These are phyloP conservation scores for Diaporthe sp. DNA, from an alignment of 2,329 filamentous ascomycete genomes.

Conservation along the genomic window DNA sequence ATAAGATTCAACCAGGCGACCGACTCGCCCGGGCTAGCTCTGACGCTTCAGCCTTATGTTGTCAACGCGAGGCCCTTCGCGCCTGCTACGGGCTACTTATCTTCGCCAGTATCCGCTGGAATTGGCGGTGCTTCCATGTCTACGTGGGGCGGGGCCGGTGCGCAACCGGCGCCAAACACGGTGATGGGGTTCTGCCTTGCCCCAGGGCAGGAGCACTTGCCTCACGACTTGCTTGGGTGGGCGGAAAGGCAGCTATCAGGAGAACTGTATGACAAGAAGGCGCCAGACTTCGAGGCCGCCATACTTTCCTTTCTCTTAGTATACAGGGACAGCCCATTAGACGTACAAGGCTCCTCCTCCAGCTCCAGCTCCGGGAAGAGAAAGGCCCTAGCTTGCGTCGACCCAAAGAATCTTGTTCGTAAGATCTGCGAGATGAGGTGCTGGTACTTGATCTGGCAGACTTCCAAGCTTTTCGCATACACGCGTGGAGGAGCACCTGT, in stretches of 20 bases:
- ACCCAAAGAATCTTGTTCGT: background rate
- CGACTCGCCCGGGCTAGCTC: background rate
- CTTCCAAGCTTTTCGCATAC: background rate
- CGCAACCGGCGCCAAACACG: background rate
- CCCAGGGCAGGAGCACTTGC: background rate
- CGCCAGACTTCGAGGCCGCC: constrained; percentile 19
- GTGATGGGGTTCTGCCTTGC: background rate
- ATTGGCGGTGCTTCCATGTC: background rate
- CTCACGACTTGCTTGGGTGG: background rate
- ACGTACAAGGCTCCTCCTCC: background rate
- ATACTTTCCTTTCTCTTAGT: constrained; percentile 20
- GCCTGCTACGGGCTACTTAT: background rate
- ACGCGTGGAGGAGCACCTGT: background rate
- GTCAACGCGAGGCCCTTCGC: background rate
- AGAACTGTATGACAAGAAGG: background rate
- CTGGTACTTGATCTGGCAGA: constrained; percentile 31
- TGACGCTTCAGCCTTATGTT: constrained; percentile 13
- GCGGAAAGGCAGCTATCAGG: constrained; percentile 20
- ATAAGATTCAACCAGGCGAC: background rate
- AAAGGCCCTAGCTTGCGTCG: background rate
- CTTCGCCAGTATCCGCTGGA: background rate
- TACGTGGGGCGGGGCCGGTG: background rate
- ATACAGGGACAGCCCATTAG: background rate
- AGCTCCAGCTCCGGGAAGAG: background rate
- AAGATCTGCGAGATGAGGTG: constrained; percentile 27